Evolutionary conservation across 441 rosid genomes (phyloP), one percentile per base, ranked within the genome.

Genomic region (Populus hybrid): DNA sequence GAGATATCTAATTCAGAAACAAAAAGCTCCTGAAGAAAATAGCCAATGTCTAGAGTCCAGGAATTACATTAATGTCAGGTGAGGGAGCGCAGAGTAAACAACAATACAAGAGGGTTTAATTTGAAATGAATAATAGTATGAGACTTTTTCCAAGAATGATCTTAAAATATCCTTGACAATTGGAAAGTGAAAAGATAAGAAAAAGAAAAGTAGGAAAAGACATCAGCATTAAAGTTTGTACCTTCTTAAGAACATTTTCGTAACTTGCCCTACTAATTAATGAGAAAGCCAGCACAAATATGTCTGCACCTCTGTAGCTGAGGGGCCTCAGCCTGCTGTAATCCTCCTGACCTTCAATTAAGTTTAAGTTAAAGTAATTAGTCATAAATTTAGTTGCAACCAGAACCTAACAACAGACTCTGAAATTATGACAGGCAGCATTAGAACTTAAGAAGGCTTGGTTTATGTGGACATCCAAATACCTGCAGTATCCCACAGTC

Each of bases 401-500:
- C 20, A 73, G 42, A 67, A 33, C 80, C 77, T 45, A 29, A 68
- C 33, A 28, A 8, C 61, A 68, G 36, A n/a, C 28, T 42, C 12
- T 14, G 38, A n/a, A 64, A 72, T 28, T 61, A 65, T 35, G 33
- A 75, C 64, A 83, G 63, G 77, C 67, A 23, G 45, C 38, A 67
- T 53, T 63, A 7, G 23, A 78, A 74, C 35, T 18, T 69, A 18
- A 29, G 69, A 68, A 69, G 21, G 7, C 23, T 16, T 29, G 11
- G 29, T 16, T 33, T 3, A 14, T 21, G 70, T 42, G n/a, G 56
- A 78, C 21, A 31, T 33, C 73, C 35, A 75, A 78, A 26, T 76
- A 92, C 99, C 99, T 83, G 98, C 99, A 82, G 98, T 94, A 72
- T 94, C 98, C 97, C 98, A 94, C 31, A 93, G 79, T 7, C 98